Percentiles rank a stretch among this genome's conserved stretches.
phyloP scores from a whole-genome alignment of 2,329 filamentous ascomycete species.

The Penicillium vulpinum region DNA sequence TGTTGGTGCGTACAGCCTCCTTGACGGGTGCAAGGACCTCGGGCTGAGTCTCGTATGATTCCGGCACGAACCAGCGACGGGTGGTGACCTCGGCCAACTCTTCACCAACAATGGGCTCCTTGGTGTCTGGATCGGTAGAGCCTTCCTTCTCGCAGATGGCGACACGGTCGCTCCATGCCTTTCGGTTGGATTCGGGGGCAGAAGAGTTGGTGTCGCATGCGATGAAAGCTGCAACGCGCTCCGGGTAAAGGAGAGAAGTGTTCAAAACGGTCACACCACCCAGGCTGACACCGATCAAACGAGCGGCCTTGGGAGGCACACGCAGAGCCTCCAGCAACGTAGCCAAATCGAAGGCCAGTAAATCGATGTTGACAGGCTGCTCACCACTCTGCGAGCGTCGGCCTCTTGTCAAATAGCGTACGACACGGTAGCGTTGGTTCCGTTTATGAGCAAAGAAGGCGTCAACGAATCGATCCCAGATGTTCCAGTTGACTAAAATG shows the following conservation, averaged over 20 bases:
- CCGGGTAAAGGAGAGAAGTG: conserved; percentile 66
- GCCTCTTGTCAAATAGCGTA: conserved; percentile 77
- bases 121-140: conserved; percentile 33
- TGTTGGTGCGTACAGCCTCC: conserved; percentile 68
- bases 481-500: conserved; percentile 72
- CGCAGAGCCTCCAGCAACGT: conserved; percentile 68
- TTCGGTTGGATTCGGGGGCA: conserved; percentile 70
- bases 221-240: conserved; percentile 62
- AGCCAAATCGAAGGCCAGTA: conserved; percentile 67
- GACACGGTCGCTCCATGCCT: conserved; percentile 77
- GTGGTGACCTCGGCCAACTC: conserved; percentile 71
- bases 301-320: conserved; percentile 61
- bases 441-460: conserved; percentile 56
- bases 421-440: conserved; percentile 65
- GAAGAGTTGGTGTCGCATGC: conserved; percentile 77
- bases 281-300: conserved; percentile 74
- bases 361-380: conserved; percentile 59
- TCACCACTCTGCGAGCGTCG: conserved; percentile 49
- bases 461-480: conserved; percentile 75
- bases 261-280: conserved; percentile 77
- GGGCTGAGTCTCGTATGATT: conserved; percentile 58
- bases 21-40: conserved; percentile 59
- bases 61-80: conserved; percentile 69
- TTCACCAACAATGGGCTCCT: conserved; percentile 59
- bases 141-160: conserved; percentile 62